Base-by-base conservation (phyloP, 2,329 filamentous ascomycete genomes). In the Colletotrichum ledebouriae region DNA sequence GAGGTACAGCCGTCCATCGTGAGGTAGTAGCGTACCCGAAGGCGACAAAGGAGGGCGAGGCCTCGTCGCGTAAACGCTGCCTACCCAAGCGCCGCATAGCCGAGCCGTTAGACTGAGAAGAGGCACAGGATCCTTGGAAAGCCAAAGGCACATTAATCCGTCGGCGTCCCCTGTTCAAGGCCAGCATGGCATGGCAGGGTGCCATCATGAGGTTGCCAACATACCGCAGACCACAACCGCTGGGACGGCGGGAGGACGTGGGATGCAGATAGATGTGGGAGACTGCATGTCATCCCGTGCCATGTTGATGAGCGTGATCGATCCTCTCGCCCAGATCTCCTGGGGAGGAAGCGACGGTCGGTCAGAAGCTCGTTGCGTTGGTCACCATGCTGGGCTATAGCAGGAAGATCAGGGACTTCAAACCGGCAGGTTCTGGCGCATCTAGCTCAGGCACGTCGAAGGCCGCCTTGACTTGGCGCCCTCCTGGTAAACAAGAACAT, bases 61-160 rank as follows among this genome's bases (percentile, higher is more conserved):
- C 42, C 55, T 65, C 66, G 56, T 69, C 55, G 66, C 56, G 56
- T 46, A 29, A 56, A 50, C 41, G 47, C 15, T 60, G 41, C n/a
- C 33, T 60, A n/a, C 42, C 61, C 62, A 69, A 66, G 61, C 66
- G 55, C 57, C 49, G 66, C 66, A 59, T 65, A 15, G 62, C 66
- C 61, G 66, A 69, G 61, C 49, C 66, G 66, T 59, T 69, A 66
- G 47, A 56, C 56, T 44, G 49, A n/a, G 49, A 56, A 66, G 41
- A 69, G 49, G 33, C 49, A 49, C 39, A 11, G 37, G 42, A 69
- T 34, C 62, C 62, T 42, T 69, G 56, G 34, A 25, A 69, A 50
- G 15, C 34, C 56, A 59, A 13, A 60, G 4, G 20, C 47, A 42
- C 41, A 15, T 52, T 55, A 41, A 47, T 11, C 22, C 46, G 22